Evolutionary conservation across 345 rosid species (phyloP).

Genomic region (Cardiospermum halicacabum): DNA sequence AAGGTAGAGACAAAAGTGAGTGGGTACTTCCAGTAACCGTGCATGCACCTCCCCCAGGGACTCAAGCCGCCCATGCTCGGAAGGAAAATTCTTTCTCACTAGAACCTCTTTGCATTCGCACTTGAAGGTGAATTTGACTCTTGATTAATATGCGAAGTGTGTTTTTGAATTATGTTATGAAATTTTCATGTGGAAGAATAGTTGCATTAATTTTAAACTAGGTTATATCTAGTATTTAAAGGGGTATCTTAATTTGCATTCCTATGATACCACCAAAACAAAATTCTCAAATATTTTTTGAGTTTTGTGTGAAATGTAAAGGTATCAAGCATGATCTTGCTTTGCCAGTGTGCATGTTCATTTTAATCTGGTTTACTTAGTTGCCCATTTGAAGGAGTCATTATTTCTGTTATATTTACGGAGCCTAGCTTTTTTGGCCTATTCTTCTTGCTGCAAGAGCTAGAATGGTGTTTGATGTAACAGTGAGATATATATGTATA

Average conservation of each 20-base stretch:
- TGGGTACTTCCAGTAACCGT: constrained; percentile 95
- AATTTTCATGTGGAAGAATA: not conserved
- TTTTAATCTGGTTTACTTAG: not conserved
- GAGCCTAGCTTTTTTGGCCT: too few species aligned
- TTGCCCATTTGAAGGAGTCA: not conserved
- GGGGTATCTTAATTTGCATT: not conserved
- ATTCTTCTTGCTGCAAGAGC: too few species aligned
- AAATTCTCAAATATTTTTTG: not conserved
- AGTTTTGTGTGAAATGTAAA: not conserved
- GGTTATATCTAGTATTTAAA: not conserved
- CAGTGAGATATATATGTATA: too few species aligned
- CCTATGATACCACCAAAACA: not conserved
- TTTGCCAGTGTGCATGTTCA: not conserved
- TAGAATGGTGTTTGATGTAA: too few species aligned
- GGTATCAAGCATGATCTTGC: not conserved
- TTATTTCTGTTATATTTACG: not conserved
- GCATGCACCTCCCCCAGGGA: constrained; percentile 76
- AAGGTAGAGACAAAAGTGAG: constrained; percentile 76
- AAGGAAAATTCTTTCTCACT: constrained; percentile 55
- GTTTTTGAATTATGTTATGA: not conserved
- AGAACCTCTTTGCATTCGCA: constrained; percentile 73
- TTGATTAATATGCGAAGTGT: not conserved
- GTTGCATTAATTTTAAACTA: not conserved
- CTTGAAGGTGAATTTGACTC: constrained; percentile 34
- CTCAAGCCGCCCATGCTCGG: constrained; percentile 42